Base-by-base conservation (phyloP, 2,329 filamentous ascomycete species). In the Trichoderma oligosporum region DNA sequence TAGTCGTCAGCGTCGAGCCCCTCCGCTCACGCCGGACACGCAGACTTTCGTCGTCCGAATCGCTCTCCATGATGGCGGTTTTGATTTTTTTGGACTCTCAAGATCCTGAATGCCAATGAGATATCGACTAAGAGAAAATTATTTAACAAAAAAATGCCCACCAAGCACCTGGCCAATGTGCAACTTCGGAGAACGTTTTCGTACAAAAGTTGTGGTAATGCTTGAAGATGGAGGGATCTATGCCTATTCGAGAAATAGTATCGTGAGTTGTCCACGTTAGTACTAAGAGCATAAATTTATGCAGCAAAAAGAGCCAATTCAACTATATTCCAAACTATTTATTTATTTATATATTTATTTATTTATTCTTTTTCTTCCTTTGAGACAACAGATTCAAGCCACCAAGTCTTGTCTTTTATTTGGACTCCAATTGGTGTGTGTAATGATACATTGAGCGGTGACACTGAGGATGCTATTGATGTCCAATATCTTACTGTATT, bases 1-100 rank as follows among this genome's bases (percentile, higher is more conserved):
- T 74, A 53, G 85, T 73, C 35, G 84, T 84, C 65, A 79, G 78
- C 60, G 76, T 73, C 41, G 79, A 82, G 60, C 73, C 76, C 53
- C 69, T 73, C 53, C 64, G 68, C 56, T 68, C 65, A 29, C 54
- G 44, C 22, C 36, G 49, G 29, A 42, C 47, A 46, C 54, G 49
- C 16, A 58, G 56, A 42, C 27, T 52, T 27, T 58, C 56, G 7
- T 22, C 51, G 20, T 54, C 57, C 39, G 45, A 51, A 35, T 57
- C 54, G 46, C 22, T 27, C n/a, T 57, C 54, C 57, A 59, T 59
- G 24, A 27, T 11, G 49, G 42, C 42, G 31, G 9, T 31, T 18
- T 18, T 11, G 12, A 12, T 44, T 3, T n/a, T 22, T n/a, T 20
- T 2, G 11, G 9, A 35, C 8, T 25, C 22, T 7, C n/a, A 11